Base-by-base conservation (phyloP, 163 green algal genomes). In the Scenedesmus sp. region DNA sequence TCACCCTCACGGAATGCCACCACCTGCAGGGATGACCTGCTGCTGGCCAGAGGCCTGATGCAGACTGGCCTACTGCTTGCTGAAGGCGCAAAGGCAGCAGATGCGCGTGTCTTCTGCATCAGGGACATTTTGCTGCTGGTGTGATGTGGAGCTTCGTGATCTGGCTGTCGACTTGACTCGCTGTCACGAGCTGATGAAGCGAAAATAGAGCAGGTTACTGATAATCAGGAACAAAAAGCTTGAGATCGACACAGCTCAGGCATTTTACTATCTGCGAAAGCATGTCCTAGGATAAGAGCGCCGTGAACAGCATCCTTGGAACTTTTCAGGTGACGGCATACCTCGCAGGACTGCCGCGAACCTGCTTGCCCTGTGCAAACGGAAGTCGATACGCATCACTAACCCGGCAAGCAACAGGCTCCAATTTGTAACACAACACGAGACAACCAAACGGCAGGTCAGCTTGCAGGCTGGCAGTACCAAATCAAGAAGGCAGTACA, bases 11-110 rank as follows among this genome's bases (percentile, higher is more conserved):
- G 23, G 70, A 79, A 79, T 6, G 70, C 70, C 23, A 13, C 23
- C 4, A 79, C 70, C 46, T 79, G 70, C 70, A 79, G 70, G 70
- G 70, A 79, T 79, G 70, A 46, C 70, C 70, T 79, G 70, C 70
- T 79, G 70, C 70, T 79, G 23, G 70, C 23, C 23, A 79, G 5
- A 8, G 70, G 70, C 70, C 70, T 79, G 23, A 79, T 23, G 46
- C 70, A 79, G 70, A 23, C 70, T 26, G 70, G 70, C 70, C 3
- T 79, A 23, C 23, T 79, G 70, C 70, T 23, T 79, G 70, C 23
- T 52, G 70, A 23, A 52, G 70, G 70, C 70, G 10, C 46, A 5
- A 79, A 52, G 6, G 70, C 70, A 79, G 70, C 70, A 79, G 70
- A 4, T 79, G 70, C 70, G 3, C 70, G 70, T 13, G 70, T 79